Conservation (phyloP, 2,329 filamentous ascomycete species). For the Fusarium coffeatum region DNA sequence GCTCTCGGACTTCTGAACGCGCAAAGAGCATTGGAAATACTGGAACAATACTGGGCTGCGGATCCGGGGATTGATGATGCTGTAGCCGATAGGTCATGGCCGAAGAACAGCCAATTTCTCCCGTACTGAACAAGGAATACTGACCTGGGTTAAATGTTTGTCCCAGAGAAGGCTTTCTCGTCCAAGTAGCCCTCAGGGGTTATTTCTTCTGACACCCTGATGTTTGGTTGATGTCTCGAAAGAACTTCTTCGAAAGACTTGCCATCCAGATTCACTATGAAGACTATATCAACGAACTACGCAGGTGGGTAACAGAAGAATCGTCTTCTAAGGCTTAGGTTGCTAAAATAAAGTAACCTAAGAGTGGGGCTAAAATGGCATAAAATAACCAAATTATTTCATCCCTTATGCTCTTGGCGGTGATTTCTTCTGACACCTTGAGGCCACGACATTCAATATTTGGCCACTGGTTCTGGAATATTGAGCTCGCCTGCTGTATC, state of each 20-base stretch:
- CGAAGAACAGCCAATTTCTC: slow-evolving; percentile 24
- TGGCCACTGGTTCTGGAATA: not conserved
- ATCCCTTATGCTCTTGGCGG: too few relatives aligned
- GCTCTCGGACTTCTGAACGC: slow-evolving; percentile 26
- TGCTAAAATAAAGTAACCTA: too few relatives aligned
- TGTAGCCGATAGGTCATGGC: slow-evolving; percentile 22
- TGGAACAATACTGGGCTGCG: slow-evolving; percentile 24
- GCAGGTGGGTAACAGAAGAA: too few relatives aligned
- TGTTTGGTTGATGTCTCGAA: not conserved
- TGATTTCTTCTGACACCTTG: too few relatives aligned
- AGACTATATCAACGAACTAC: not conserved
- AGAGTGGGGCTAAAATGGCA: too few relatives aligned
- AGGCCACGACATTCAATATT: not conserved
- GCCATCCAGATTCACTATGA: not conserved
- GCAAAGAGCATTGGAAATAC: slow-evolving; percentile 28
- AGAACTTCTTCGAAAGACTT: not conserved
- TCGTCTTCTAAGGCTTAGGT: too few relatives aligned
- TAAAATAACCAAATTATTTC: too few relatives aligned
- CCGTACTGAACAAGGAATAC: slow-evolving; percentile 13
- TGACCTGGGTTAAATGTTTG: not conserved
- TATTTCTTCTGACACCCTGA: too few relatives aligned
- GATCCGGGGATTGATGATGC: slow-evolving; percentile 26
- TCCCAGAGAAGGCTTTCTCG: not conserved
- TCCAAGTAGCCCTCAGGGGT: too few relatives aligned
- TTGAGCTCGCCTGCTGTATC: not conserved